A percentile compares a stretch with the other conserved stretches of the same genome.
Evolutionary conservation across 2,329 filamentous ascomycete species (phyloP).

Genomic region (Cercospora sp.): DNA sequence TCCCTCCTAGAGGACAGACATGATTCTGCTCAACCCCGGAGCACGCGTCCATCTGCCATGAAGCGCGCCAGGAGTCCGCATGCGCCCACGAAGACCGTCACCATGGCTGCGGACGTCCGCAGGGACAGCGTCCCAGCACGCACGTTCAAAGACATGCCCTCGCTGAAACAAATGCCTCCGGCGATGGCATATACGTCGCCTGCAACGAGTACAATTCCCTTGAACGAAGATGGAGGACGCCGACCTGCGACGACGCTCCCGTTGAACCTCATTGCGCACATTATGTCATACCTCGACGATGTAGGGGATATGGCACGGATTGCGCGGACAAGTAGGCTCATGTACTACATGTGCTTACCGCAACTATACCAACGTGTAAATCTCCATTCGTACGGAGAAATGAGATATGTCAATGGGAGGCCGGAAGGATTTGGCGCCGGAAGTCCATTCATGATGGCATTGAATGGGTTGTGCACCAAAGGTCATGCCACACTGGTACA

Average conservation of each 20-base stretch:
- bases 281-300: constrained; percentile 60
- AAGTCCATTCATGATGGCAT: constrained; percentile 63
- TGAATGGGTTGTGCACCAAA: constrained; percentile 62
- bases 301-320: constrained; percentile 59
- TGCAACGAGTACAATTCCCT: constrained; percentile 18
- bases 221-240: constrained; percentile 11
- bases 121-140: not conserved
- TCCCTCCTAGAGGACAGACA: not conserved
- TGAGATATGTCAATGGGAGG: constrained; percentile 58
- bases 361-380: constrained; percentile 60
- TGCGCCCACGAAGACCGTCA: constrained; percentile 4
- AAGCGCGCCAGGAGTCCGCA: constrained; percentile 10
- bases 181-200: constrained; percentile 34
- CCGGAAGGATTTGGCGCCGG: constrained; percentile 63
- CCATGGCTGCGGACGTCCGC: not conserved
- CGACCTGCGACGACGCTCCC: constrained; percentile 45
- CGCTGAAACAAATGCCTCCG: constrained; percentile 26
- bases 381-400: constrained; percentile 58
- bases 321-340: constrained; percentile 60
- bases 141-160: constrained; percentile 7
- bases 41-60: not conserved
- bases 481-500: constrained; percentile 55
- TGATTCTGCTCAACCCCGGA: not conserved
- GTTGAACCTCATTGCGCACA: constrained; percentile 59
- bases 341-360: constrained; percentile 65